Evolutionary conservation across 2,329 filamentous ascomycete species (phyloP), one percentile per base, ranked within the genome.

Genomic region (Sarocladium oryzae): DNA sequence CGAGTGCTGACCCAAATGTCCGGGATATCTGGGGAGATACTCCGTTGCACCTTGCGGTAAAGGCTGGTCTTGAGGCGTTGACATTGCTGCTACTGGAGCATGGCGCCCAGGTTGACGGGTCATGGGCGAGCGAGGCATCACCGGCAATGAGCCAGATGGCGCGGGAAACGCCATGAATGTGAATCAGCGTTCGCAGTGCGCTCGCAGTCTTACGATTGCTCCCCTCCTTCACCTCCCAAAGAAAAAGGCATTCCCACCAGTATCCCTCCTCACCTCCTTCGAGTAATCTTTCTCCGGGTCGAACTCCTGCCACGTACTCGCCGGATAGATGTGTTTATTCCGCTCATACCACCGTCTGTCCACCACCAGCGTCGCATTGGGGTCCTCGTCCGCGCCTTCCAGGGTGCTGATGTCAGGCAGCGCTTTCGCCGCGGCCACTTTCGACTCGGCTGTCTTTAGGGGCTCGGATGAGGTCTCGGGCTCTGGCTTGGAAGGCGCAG

Each of bases 321-420:
- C 92, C 0, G 93, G 93, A 66, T 92, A 99, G 53, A 99, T 97
- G 68, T 99, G 93, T 70, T 97, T 99, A 66, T 97, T 96, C 62
- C 85, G 82, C 73, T 96, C 90, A 66, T 96, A 99, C 93, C 93
- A 99, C 54, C 93, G 77, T 54, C 93, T 80, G 71, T 99, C 92
- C 3, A 99, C 92, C 3, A 99, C 91, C 65, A 96, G 97, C 2
- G 92, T 97, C 55, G 87, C 70, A 2, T 79, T 79, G 1, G 91
- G 84, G 59, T 97, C 91, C 55, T 93, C 87, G 36, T 76, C 68
- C 23, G 77, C 83, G 13, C 92, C 92, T 70, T 96, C 92, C 11
- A 85, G 77, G 50, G 76, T 75, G 35, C 69, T 71, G 43, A 82
- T 72, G 45, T 77, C 74, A 13, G 74, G 67, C 3, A 73, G 65